These are phyloP conservation scores for Nicotiana sylvestris DNA, from an alignment of 257 asterid species.

Conservation along the genomic window DNA sequence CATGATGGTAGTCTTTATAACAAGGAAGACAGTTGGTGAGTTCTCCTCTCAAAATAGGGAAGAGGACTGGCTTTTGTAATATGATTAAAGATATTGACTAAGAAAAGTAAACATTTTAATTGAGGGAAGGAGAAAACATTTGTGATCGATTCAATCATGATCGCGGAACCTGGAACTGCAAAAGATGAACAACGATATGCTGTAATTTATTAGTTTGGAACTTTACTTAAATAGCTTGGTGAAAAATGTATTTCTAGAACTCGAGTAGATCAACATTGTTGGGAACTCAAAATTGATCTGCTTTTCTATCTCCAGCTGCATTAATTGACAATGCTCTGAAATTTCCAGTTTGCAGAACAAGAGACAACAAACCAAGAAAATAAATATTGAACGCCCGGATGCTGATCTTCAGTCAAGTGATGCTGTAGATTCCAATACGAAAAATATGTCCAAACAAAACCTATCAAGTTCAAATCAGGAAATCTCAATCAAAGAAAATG, in stretches of 20 bases:
- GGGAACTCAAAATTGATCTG: neutral
- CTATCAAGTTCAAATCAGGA: constrained; percentile 33
- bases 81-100: neutral
- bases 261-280: neutral
- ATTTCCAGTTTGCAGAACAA: constrained; percentile 57
- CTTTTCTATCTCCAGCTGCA: constrained; percentile 6
- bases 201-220: constrained; percentile 6
- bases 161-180: neutral
- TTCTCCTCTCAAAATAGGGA: too few species aligned
- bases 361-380: constrained; percentile 58
- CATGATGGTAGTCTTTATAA: neutral
- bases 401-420: constrained; percentile 32
- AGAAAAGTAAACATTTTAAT: too few species aligned
- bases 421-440: constrained; percentile 27
- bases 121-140: neutral
- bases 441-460: constrained; percentile 1
- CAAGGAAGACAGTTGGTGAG: neutral
- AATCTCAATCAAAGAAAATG: constrained; percentile 17
- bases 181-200: neutral
- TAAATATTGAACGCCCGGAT: constrained; percentile 37
- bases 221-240: neutral
- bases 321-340: constrained; percentile 15
- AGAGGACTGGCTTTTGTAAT: too few species aligned
- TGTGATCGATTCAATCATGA: neutral
- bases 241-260: neutral